Evolutionary conservation across 768 basidiomycete species (phyloP), one percentile per base, ranked within the genome.

Genomic region (Xerocomus spinulosus): DNA sequence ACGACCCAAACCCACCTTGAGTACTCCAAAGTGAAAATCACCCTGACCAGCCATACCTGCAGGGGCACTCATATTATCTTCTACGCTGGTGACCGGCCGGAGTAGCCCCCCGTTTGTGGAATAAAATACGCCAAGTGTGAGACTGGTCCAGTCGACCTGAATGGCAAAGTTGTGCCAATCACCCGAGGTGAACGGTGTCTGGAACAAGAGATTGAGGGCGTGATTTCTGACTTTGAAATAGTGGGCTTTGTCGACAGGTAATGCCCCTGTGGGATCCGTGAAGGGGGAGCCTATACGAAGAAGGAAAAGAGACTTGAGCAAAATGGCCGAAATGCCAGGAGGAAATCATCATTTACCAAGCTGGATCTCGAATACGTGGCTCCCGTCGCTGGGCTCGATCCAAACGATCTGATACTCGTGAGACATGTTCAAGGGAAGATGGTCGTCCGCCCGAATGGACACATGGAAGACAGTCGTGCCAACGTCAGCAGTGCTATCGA

Each of bases 331-430:
- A 24, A 24, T n/a, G 14, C n/a, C 38, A 25, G 3, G 9, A 15
- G 9, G 10, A 25, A 17, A 26, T 8, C 5, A 2, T 54, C 70
- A 23, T 23, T 15, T 49, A 80, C 81, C 81, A 7, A 82, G 67
- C 53, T 82, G 79, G 33, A 82, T 63, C 5, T 72, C 78, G 56
- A 84, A 84, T 18, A 82, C 70, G 63, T 81, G 80, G 3, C 74
- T 70, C 6, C 80, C 79, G 54, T 83, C 82, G 44, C 58, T 70
- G 2, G 79, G 77, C 63, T 84, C 81, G 48, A 83, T 79, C 60
- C 77, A 82, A 13, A 83, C 77, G 42, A 78, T 69, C 55, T 83
- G 81, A 55, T 83, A 81, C 55, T 83, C 81, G 48, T 83, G 81
- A 9, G 53, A 70, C 52, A 71, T 72, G 56, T 81, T 80, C 55